These are phyloP conservation scores for Haplosporangium sp. DNA, from an alignment of 371 early-diverging fungal species.

Conservation along the genomic window DNA sequence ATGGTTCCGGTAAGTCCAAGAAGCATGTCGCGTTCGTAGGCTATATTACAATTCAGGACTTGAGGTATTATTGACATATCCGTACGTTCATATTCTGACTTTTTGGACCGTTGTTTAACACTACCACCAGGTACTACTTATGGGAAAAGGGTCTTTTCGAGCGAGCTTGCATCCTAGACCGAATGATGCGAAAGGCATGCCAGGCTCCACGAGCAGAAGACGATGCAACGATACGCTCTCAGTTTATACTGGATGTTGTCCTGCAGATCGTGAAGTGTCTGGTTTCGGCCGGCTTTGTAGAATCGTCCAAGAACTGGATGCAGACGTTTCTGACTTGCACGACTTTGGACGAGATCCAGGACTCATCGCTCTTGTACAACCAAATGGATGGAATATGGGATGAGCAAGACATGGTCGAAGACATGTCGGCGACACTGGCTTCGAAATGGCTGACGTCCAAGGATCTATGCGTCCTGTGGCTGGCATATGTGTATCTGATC, in stretches of 20 bases:
- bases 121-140: slow-evolving; percentile 21
- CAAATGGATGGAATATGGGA: slow-evolving; percentile 40
- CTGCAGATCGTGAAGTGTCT: slow-evolving; percentile 34
- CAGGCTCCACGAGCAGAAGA: slow-evolving; percentile 3
- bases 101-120: not conserved
- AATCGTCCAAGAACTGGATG: slow-evolving; percentile 48
- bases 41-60: too few species aligned
- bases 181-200: slow-evolving; percentile 38
- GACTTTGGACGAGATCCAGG: slow-evolving; percentile 21
- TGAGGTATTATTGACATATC: too few species aligned
- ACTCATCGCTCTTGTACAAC: slow-evolving; percentile 28
- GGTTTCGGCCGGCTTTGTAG: slow-evolving; percentile 22
- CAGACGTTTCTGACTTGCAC: slow-evolving; percentile 42
- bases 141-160: slow-evolving; percentile 33
- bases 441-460: slow-evolving; percentile 23
- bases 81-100: not conserved
- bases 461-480: slow-evolving; percentile 44
- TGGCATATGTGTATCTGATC: slow-evolving; percentile 37
- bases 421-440: slow-evolving; percentile 33
- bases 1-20: slow-evolving; percentile 36
- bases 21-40: too few species aligned
- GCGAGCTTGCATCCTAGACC: slow-evolving; percentile 36
- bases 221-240: slow-evolving; percentile 15
- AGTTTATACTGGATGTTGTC: slow-evolving; percentile 33
- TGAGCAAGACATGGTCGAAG: slow-evolving; percentile 47